phyloP scores from a whole-genome alignment of 2,329 filamentous ascomycete genomes.

The Colletotrichum scovillei region DNA sequence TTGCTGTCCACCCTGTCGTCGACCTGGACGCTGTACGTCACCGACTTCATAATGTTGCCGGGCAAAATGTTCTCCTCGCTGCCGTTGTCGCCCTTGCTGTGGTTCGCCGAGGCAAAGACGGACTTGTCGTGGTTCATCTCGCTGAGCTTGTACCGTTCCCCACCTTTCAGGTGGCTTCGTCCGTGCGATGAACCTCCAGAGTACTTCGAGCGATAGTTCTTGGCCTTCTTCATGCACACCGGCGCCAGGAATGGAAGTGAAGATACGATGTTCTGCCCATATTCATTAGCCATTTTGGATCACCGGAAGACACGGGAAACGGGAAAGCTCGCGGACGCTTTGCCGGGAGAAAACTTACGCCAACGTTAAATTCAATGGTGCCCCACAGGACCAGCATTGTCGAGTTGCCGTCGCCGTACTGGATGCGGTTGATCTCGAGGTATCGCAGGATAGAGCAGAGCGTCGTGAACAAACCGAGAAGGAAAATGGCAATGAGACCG shows the following conservation, averaged over 20 bases:
- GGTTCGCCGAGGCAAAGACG: constrained; percentile 41
- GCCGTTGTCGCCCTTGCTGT: constrained; percentile 35
- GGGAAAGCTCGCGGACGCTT: neutral
- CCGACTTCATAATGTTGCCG: constrained; percentile 54
- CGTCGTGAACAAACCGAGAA: constrained; percentile 65
- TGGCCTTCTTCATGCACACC: constrained; percentile 55
- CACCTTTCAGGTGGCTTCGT: constrained; percentile 40
- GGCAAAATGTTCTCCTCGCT: constrained; percentile 54
- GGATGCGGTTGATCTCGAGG: constrained; percentile 61
- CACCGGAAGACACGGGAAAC: neutral
- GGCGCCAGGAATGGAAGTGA: constrained; percentile 58
- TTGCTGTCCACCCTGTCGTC: constrained; percentile 40
- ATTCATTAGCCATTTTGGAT: neutral
- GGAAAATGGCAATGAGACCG: constrained; percentile 62
- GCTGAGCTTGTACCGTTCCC: constrained; percentile 51
- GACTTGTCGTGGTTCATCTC: constrained; percentile 48
- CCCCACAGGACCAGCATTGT: constrained; percentile 68
- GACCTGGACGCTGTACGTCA: constrained; percentile 54
- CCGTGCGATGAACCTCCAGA: constrained; percentile 43
- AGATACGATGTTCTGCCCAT: constrained; percentile 56
- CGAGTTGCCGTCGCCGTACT: constrained; percentile 62
- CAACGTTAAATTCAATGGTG: constrained; percentile 67
- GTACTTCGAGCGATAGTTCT: constrained; percentile 53
- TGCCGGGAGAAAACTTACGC: constrained; percentile 50
- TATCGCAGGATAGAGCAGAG: constrained; percentile 65